Evolutionary conservation across 1,139 yeast genomes (phyloP), one percentile per base, ranked within the genome.

Genomic region (Candida tetrigidarum): DNA sequence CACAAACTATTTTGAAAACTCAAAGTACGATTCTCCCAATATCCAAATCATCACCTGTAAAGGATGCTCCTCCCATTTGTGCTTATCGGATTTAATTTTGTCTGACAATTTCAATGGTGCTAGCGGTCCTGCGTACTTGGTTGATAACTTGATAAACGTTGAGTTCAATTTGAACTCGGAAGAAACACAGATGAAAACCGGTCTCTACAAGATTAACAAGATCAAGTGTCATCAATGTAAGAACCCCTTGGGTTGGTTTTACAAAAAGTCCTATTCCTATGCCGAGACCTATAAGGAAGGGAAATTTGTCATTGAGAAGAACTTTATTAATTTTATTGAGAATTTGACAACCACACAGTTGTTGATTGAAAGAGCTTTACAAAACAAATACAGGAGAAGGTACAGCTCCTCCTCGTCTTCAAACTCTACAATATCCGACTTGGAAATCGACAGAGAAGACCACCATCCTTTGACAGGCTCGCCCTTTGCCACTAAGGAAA

Each of bases 271-370:
- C 10, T 80, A 71, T 50, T 69, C 71, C 37, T 64, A 67, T 42
- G 59, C 69, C 22, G 90, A 89, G 63, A 69, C 72, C 49, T 89
- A 89, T 62, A 89, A 90, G 61, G 93, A 84, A 59, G 90, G 91
- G 41, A 84, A 84, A 60, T 88, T 69, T 61, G 92, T 88, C 39
- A 81, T 89, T 59, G 96, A 88, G 65, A 68, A 65, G 43, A 46
- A 30, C 34, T 48, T 30, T 36, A 51, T 62, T 22, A 54, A 55
- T 43, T 48, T 56, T 27, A 62, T 61, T 36, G 62, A 62, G 38
- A 64, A 64, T 45, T 61, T 61, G 45, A 56, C 63, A n/a, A 56
- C 62, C 2, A 62, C 66, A 18, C 57, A 60, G 32, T 50, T 51
- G 16, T 57, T 70, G 39, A 49, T 59, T 42, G 66, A 66, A 39